Percentiles rank a stretch among this genome's conserved stretches.
These are phyloP conservation scores for Penicillium decumbens DNA, from an alignment of 2,329 filamentous ascomycete genomes.

Conservation along the genomic window DNA sequence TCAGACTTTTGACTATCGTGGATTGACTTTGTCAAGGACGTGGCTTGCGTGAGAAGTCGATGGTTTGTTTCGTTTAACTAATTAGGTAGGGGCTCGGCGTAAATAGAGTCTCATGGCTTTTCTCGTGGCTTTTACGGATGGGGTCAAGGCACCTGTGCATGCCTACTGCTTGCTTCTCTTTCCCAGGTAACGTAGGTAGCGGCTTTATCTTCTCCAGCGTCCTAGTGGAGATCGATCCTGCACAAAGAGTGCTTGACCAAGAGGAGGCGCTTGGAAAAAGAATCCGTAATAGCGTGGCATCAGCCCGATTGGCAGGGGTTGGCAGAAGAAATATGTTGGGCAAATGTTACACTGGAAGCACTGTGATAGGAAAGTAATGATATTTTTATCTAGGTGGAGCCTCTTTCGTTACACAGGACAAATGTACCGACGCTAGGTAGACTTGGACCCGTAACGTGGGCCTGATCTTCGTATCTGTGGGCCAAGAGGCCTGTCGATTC, in stretches of 20 bases:
- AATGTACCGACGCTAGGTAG: neutral
- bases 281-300: constrained; percentile 1
- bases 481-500: constrained; percentile 16
- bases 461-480: neutral
- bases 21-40: neutral
- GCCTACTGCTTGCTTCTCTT: neutral
- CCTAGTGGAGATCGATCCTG: neutral
- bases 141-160: neutral
- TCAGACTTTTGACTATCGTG: neutral
- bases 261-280: neutral
- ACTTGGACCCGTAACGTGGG: neutral
- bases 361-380: too few relatives aligned
- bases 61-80: neutral
- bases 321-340: constrained; percentile 1
- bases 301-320: constrained; percentile 6
- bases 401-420: neutral
- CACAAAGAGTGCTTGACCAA: neutral
- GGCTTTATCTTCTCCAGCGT: neutral
- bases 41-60: neutral
- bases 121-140: neutral
- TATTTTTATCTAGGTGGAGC: too few relatives aligned
- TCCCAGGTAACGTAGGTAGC: neutral
- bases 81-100: neutral
- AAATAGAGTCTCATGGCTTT: neutral
- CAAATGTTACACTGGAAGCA: neutral